Evolutionary conservation across 345 rosid species (phyloP).

Genomic region (Psidium guajava): DNA sequence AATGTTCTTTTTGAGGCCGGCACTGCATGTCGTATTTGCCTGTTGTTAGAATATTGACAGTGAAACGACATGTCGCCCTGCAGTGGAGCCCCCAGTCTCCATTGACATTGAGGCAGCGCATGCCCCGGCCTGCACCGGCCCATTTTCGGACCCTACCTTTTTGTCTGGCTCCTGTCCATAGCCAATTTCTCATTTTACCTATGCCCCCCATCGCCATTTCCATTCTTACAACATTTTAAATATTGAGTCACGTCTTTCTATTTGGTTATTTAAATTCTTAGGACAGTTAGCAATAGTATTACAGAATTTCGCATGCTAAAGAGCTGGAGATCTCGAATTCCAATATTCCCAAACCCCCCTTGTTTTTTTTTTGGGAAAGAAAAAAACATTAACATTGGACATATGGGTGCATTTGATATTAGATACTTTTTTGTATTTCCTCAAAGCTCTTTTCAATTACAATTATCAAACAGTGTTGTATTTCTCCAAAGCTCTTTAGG

Average conservation of each 20-base stretch:
- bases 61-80: neutral
- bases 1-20: neutral
- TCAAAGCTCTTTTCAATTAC: no score
- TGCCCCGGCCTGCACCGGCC: slow-evolving; percentile 2
- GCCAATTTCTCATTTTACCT: neutral
- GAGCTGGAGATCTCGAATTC: neutral
- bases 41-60: neutral
- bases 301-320: neutral
- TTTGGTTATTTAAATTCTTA: neutral
- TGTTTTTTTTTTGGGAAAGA: no score
- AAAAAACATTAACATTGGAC: no score
- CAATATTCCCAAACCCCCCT: neutral
- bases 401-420: neutral
- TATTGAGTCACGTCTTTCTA: neutral
- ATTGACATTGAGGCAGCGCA: neutral
- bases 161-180: neutral
- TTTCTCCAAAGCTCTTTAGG: no score
- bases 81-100: neutral
- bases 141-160: neutral
- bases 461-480: no score
- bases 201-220: neutral
- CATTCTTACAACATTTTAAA: neutral
- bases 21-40: neutral
- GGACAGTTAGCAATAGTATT: neutral
- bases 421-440: no score